Evolutionary conservation across 208 protist genomes (phyloP).

Genomic region (Leishmania lainsoni): DNA sequence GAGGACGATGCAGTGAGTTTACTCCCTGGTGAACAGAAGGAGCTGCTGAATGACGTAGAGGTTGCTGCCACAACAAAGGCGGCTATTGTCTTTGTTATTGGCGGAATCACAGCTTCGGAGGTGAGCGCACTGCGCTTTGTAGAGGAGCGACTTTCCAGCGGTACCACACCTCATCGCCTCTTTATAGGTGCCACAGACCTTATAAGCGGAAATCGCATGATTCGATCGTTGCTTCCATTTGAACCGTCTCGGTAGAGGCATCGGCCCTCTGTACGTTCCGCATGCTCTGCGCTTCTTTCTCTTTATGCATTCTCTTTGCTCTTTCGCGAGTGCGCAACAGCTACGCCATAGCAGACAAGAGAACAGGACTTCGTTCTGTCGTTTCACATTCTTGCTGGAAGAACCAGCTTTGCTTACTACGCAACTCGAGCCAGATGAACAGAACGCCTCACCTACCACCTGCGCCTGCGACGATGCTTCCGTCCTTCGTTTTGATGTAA

Average conservation of each 20-base stretch:
- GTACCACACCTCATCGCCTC: conserved; percentile 46
- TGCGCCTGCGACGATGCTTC: neutral
- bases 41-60: conserved; percentile 52
- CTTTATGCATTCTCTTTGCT: neutral
- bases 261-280: neutral
- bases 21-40: conserved; percentile 54
- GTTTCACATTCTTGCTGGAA: neutral
- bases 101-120: conserved; percentile 93
- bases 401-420: neutral
- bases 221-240: conserved; percentile 63
- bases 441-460: neutral
- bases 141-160: conserved; percentile 43
- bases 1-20: conserved; percentile 41
- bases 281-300: conserved; percentile 2
- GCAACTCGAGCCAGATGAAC: neutral
- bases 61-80: conserved; percentile 34
- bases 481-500: neutral
- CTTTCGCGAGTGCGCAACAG: neutral
- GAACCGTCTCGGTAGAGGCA: conserved; percentile 6
- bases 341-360: neutral
- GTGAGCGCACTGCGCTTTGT: conserved; percentile 92
- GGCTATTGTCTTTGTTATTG: conserved; percentile 92
- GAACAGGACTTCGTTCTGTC: neutral
- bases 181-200: conserved; percentile 69
- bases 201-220: conserved; percentile 57